Evolutionary conservation across 2,329 filamentous ascomycete species (phyloP), one percentile per base, ranked within the genome.

Genomic region (Alternaria infectoria): DNA sequence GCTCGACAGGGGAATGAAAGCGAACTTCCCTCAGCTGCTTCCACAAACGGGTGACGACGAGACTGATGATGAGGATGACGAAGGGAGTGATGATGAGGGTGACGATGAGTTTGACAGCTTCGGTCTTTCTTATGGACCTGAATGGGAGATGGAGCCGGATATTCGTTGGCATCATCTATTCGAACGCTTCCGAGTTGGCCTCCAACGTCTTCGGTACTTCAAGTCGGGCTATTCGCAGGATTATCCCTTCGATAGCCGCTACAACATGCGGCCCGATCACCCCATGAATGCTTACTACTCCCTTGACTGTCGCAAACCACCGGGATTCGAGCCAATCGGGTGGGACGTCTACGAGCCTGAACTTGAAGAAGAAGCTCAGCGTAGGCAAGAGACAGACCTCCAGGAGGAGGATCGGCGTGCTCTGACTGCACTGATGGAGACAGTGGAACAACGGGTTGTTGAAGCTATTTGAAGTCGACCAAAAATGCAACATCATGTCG

Each of bases 121-220:
- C 36, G 36, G 36, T 17, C 36, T 40, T 40, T 17, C 36, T 40
- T n/a, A n/a, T 17, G 36, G 15, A 40, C 8, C 8, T 17, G 36
- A 17, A 10, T 17, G 36, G 36, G 15, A 40, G 15, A 3, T 51
- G 3, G 23, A 65, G 2, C 26, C 69, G 19, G 30, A 45, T 36
- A 57, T 69, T 15, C 63, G 65, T 6, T 71, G 67, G 67, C 54
- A 68, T 28, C 13, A 64, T 3, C 11, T 66, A 9, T 45, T 68
- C 45, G 45, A 57, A 1, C 63, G 63, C 5, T 63, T 70, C 10
- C 47, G 58, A 36, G 50, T 17, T 9, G 47, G 40, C 2, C 54
- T 72, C 6, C 54, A 62, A 12, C 51, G 46, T 5, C 51, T 72
- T 25, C 44, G 17, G 11, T 57, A 58, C 17, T 70, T 72, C 32